These are phyloP conservation scores for Evernia prunastri DNA, from an alignment of 495 filamentous ascomycete species.

Conservation along the genomic window DNA sequence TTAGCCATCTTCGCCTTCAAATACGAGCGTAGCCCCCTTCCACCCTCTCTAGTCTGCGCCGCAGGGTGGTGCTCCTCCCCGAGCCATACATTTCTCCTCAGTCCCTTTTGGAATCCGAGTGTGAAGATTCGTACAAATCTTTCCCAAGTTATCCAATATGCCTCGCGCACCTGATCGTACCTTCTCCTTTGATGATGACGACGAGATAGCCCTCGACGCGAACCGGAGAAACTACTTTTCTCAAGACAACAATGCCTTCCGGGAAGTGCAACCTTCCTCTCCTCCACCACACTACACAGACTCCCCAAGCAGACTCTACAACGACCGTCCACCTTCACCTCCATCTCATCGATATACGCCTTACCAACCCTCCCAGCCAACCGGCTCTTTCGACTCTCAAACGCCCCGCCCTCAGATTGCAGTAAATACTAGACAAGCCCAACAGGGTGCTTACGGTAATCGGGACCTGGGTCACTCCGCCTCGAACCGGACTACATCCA, in stretches of 20 bases:
- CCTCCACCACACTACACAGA: slow-evolving; percentile 24
- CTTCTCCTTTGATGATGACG: slow-evolving; percentile 27
- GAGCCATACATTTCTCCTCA: background rate
- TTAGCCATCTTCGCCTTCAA: background rate
- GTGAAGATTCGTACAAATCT: background rate
- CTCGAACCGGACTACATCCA: slow-evolving; percentile 40
- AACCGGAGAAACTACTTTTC: slow-evolving; percentile 19
- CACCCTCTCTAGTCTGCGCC: background rate
- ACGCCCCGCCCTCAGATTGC: slow-evolving; percentile 11
- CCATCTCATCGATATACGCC: slow-evolving; percentile 17
- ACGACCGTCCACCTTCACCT: slow-evolving; percentile 24
- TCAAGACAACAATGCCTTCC: slow-evolving; percentile 20
- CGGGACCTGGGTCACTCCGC: slow-evolving; percentile 28
- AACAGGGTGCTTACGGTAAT: slow-evolving; percentile 21
- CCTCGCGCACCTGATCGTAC: slow-evolving; percentile 18
- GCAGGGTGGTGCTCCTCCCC: background rate
- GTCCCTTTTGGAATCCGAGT: background rate
- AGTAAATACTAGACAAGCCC: slow-evolving; percentile 18
- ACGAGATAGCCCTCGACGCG: slow-evolving; percentile 19
- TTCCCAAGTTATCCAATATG: slow-evolving; percentile 5
- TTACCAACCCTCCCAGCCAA: slow-evolving; percentile 20
- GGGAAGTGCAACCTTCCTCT: slow-evolving; percentile 27
- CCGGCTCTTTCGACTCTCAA: slow-evolving; percentile 24
- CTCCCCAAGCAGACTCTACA: slow-evolving; percentile 26
- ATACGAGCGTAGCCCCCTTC: background rate